Evolutionary conservation across 2,329 filamentous ascomycete species (phyloP).

Genomic region (Apiospora aurea): DNA sequence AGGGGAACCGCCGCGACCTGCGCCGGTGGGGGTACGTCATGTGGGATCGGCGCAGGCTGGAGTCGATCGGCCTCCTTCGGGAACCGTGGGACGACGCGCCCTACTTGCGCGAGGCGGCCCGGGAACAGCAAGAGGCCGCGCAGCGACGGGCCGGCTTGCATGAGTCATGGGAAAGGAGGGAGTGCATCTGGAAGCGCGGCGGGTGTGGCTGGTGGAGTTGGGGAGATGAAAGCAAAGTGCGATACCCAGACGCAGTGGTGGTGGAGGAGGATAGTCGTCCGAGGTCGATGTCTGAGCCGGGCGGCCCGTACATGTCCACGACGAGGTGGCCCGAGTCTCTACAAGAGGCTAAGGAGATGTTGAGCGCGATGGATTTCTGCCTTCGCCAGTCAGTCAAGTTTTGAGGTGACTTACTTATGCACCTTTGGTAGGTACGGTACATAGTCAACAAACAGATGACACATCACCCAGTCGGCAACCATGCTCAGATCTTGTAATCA

Average conservation of each 20-base stretch:
- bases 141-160: not conserved
- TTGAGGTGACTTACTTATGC: not conserved
- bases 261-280: not conserved
- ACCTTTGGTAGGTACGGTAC: no score
- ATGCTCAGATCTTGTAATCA: not conserved
- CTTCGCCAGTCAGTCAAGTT: not conserved
- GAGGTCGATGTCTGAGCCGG: not conserved
- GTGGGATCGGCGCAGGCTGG: conserved; percentile 34
- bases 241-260: not conserved
- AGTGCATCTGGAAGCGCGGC: not conserved
- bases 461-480: not conserved
- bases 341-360: not conserved
- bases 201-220: not conserved
- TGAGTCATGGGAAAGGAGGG: not conserved
- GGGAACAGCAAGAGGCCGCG: not conserved
- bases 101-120: not conserved
- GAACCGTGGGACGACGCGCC: not conserved
- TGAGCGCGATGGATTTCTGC: not conserved
- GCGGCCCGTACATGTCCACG: not conserved
- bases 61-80: conserved; percentile 26
- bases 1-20: conserved; percentile 9
- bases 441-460: not conserved
- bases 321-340: not conserved
- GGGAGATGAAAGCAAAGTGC: not conserved
- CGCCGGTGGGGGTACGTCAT: conserved; percentile 34